phyloP scores from a whole-genome alignment of 768 basidiomycete genomes.

The Mycena venus region DNA sequence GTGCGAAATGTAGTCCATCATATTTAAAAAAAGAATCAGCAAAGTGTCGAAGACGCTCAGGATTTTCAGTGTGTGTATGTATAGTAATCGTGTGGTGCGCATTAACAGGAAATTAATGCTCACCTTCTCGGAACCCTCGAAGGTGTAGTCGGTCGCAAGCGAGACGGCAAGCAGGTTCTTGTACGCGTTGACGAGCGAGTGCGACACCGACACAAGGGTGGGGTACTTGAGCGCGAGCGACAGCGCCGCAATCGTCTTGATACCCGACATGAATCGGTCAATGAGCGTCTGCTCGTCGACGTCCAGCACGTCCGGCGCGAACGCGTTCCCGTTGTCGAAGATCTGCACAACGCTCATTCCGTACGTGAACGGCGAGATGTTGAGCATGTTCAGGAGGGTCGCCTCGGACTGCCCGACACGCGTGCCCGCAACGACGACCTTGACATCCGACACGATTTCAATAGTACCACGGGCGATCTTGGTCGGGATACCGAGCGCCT shows the following conservation, averaged over 20 bases:
- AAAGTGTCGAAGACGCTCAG: conserved; percentile 69
- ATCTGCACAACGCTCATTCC: conserved; percentile 99
- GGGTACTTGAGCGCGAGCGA: conserved; percentile 97
- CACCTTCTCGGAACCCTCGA: conserved; percentile 95
- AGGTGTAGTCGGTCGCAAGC: conserved; percentile 92
- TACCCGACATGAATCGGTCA: conserved; percentile 91
- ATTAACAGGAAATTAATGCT: conserved; percentile 38
- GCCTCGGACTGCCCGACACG: conserved; percentile 98
- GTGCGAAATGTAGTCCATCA: conserved; percentile 39
- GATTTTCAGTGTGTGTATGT: conserved; percentile 86
- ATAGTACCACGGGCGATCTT: conserved; percentile 99
- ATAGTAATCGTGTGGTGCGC: conserved; percentile 48
- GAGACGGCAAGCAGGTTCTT: conserved; percentile 96
- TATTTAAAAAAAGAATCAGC: conserved; percentile 50
- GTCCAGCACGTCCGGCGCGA: conserved; percentile 92
- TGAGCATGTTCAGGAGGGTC: conserved; percentile 98
- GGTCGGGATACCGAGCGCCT: conserved; percentile 98
- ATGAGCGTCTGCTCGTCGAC: conserved; percentile 93
- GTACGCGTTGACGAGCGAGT: conserved; percentile 98
- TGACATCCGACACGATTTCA: conserved; percentile 97
- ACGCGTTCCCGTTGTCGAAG: conserved; percentile 93
- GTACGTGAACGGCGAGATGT: conserved; percentile 99
- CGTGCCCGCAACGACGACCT: conserved; percentile 92
- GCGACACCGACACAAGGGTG: conserved; percentile 92
- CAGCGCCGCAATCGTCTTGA: conserved; percentile 96